Percentiles rank a stretch among this genome's conserved stretches.
These are phyloP conservation scores for Trypanosoma scelopori DNA, from an alignment of 208 protist species.

Conservation along the genomic window DNA sequence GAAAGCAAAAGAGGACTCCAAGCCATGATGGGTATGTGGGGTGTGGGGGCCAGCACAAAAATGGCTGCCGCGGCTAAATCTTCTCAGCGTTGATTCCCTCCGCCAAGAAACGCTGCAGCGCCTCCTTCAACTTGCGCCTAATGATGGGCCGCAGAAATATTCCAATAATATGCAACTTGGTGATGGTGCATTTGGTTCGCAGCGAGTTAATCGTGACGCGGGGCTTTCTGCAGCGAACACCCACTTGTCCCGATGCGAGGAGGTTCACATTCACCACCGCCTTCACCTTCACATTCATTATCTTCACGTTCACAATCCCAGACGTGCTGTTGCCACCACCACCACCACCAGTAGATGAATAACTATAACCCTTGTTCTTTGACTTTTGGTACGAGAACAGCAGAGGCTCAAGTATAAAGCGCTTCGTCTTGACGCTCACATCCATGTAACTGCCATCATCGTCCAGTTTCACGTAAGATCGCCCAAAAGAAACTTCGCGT, in stretches of 20 bases:
- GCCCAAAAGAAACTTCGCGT: constrained; percentile 36
- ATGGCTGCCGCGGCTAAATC: no score
- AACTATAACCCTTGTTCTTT: not conserved
- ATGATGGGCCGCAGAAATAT: constrained; percentile 52
- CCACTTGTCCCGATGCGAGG: constrained; percentile 13
- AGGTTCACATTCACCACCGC: constrained; percentile 16
- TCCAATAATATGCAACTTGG: constrained; percentile 42
- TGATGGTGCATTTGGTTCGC: constrained; percentile 35
- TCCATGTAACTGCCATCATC: constrained; percentile 40
- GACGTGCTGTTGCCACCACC: not conserved
- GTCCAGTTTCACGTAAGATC: constrained; percentile 34
- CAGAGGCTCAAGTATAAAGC: constrained; percentile 42
- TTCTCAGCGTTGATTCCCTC: not conserved
- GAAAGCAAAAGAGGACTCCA: no score
- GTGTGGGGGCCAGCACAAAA: no score
- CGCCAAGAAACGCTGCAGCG: not conserved
- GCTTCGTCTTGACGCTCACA: constrained; percentile 37
- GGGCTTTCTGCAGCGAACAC: constrained; percentile 19
- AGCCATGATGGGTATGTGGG: no score
- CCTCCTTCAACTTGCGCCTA: constrained; percentile 28
- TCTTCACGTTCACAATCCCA: constrained; percentile 20
- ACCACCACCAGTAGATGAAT: no score
- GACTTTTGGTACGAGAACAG: constrained; percentile 42
- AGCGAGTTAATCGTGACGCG: constrained; percentile 33
- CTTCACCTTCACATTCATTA: constrained; percentile 28